phyloP scores from a whole-genome alignment of 148 eudicot genomes.

The Limonium bicolor region DNA sequence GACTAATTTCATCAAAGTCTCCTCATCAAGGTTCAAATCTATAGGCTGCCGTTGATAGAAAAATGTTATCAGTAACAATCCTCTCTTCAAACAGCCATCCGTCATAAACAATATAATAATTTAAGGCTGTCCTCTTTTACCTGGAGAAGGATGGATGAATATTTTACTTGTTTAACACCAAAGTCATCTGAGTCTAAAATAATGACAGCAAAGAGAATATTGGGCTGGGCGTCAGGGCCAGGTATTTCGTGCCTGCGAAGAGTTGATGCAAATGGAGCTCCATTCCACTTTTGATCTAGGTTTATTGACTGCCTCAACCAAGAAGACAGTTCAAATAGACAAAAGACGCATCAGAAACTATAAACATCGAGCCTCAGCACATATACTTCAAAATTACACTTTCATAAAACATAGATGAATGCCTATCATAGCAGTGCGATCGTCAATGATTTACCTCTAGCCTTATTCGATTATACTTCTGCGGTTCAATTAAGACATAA shows the following conservation, averaged over 20 bases:
- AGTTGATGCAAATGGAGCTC: constrained; percentile 85
- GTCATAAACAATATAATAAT: too few species aligned
- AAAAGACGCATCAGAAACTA: neutral
- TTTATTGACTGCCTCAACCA: constrained; percentile 41
- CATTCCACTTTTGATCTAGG: constrained; percentile 79
- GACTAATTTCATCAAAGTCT: constrained; percentile 77
- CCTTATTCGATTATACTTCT: constrained; percentile 44
- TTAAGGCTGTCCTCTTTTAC: constrained; percentile 20
- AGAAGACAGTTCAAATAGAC: constrained; percentile 3
- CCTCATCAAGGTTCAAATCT: constrained; percentile 89
- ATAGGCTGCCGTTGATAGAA: too few species aligned
- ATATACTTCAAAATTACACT: constrained; percentile 9
- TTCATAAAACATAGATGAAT: neutral
- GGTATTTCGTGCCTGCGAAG: constrained; percentile 59
- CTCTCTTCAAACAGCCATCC: too few species aligned
- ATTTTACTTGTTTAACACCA: constrained; percentile 56
- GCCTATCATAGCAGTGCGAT: neutral
- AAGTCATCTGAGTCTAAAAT: constrained; percentile 49
- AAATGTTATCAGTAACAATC: too few species aligned
- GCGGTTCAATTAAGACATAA: constrained; percentile 43
- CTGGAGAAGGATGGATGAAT: constrained; percentile 75
- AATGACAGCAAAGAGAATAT: constrained; percentile 36
- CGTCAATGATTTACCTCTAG: constrained; percentile 39
- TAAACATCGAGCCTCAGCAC: constrained; percentile 29
- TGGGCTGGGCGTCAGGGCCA: constrained; percentile 18